phyloP scores from a whole-genome alignment of 2,329 filamentous ascomycete species.

The Alternaria sp. region DNA sequence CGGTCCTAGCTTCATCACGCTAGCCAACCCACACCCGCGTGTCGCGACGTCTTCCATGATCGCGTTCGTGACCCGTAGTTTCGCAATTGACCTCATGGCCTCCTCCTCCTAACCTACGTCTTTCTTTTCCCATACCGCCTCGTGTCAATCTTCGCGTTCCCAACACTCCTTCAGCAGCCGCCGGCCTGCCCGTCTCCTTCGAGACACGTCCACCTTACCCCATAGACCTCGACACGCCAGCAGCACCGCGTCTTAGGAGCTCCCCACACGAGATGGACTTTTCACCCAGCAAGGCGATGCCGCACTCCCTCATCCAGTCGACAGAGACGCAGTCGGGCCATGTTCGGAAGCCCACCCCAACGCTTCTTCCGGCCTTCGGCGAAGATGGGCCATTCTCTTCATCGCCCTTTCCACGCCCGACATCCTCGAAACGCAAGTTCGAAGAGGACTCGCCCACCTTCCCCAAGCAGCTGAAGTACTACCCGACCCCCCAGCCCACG shows the following conservation, averaged over 20 bases:
- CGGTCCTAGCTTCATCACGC: conserved; percentile 34
- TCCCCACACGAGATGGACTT: conserved; percentile 41
- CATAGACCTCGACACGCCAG: conserved; percentile 35
- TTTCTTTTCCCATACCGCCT: conserved; percentile 15
- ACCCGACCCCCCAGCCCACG: conserved; percentile 92
- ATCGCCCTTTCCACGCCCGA: conserved; percentile 71
- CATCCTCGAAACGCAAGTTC: conserved; percentile 70
- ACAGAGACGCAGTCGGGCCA: conserved; percentile 34
- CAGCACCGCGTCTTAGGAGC: conserved; percentile 36
- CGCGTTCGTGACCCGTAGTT: conserved; percentile 35
- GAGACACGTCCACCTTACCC: conserved; percentile 32
- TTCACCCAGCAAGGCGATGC: conserved; percentile 33
- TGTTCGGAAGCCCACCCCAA: conserved; percentile 63
- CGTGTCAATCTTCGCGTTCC: conserved; percentile 22
- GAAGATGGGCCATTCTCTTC: conserved; percentile 73
- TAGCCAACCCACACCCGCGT: conserved; percentile 24
- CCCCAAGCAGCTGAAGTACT: conserved; percentile 66
- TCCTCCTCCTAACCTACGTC: conserved; percentile 37
- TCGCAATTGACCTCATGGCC: conserved; percentile 47
- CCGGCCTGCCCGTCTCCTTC: conserved; percentile 30
- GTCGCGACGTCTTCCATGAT: conserved; percentile 14
- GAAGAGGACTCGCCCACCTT: conserved; percentile 56
- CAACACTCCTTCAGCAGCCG: conserved; percentile 26
- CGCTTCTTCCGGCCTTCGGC: conserved; percentile 74
- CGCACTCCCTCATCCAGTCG: conserved; percentile 37